phyloP scores from a whole-genome alignment of 2,329 filamentous ascomycete genomes.

The Westerdykella ornata region DNA sequence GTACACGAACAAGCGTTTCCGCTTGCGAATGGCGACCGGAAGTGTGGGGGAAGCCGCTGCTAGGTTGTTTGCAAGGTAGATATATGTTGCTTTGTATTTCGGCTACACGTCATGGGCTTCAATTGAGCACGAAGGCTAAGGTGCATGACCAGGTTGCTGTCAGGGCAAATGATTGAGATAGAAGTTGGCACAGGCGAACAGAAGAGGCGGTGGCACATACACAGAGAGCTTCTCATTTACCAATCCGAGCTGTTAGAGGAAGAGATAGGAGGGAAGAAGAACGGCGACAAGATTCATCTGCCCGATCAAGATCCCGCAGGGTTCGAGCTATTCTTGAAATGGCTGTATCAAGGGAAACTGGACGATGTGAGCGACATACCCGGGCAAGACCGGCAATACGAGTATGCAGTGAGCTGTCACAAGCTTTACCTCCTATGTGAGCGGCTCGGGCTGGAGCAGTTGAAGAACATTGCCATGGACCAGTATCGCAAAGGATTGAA shows the following conservation, averaged over 20 bases:
- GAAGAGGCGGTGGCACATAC: conserved; percentile 61
- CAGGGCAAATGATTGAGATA: conserved; percentile 48
- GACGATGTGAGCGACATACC: conserved; percentile 44
- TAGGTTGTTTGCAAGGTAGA: not conserved
- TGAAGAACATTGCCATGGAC: conserved; percentile 51
- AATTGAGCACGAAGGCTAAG: conserved; percentile 42
- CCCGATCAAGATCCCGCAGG: conserved; percentile 46
- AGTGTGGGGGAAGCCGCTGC: conserved; percentile 7
- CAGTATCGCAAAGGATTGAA: conserved; percentile 47
- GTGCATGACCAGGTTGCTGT: conserved; percentile 46
- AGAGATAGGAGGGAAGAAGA: conserved; percentile 35
- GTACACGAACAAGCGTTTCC: conserved; percentile 38
- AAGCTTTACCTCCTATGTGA: conserved; percentile 49
- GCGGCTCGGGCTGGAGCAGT: conserved; percentile 44
- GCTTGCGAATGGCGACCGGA: conserved; percentile 42
- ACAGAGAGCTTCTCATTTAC: conserved; percentile 99
- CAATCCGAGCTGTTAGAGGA: conserved; percentile 48
- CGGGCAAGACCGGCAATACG: conserved; percentile 46
- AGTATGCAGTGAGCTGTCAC: conserved; percentile 49
- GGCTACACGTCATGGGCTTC: conserved; percentile 12
- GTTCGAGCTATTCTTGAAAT: conserved; percentile 51
- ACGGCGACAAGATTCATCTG: conserved; percentile 42
- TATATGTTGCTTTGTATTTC: not conserved
- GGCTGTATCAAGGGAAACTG: conserved; percentile 50
- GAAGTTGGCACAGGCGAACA: conserved; percentile 41